phyloP scores from a whole-genome alignment of 306 rosid genomes.

The Sechiopsis laciniata region DNA sequence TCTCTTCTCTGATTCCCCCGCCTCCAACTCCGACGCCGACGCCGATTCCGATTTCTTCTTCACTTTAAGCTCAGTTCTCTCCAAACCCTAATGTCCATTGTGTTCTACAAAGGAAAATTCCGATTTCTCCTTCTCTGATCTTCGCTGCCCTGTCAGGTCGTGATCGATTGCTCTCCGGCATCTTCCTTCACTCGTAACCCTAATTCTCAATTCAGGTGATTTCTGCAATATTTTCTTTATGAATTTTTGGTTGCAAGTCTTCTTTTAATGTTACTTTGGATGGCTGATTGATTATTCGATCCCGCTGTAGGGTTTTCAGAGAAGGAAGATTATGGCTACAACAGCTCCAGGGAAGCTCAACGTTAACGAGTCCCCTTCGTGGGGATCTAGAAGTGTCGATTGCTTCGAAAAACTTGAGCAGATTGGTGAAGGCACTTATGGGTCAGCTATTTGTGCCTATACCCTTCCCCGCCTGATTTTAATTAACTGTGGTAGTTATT shows the following conservation, averaged over 20 bases:
- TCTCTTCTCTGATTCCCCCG: neutral
- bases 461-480: neutral
- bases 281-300: slow-evolving; percentile 14
- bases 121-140: neutral
- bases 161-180: neutral
- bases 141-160: neutral
- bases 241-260: neutral
- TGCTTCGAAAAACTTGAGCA: slow-evolving; percentile 95
- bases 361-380: slow-evolving; percentile 59
- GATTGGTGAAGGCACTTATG: slow-evolving; percentile 97
- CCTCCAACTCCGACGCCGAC: neutral
- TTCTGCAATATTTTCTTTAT: neutral
- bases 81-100: slow-evolving; percentile 1
- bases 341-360: slow-evolving; percentile 77
- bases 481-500: neutral
- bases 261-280: neutral
- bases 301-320: neutral
- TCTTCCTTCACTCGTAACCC: neutral
- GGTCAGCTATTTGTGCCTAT: slow-evolving; percentile 29
- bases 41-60: neutral
- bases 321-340: slow-evolving; percentile 44
- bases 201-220: slow-evolving; percentile 8
- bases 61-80: slow-evolving; percentile 8
- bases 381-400: slow-evolving; percentile 95
- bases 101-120: neutral